phyloP scores from a whole-genome alignment of 2,329 filamentous ascomycete genomes.

The Aspergillus ruber region DNA sequence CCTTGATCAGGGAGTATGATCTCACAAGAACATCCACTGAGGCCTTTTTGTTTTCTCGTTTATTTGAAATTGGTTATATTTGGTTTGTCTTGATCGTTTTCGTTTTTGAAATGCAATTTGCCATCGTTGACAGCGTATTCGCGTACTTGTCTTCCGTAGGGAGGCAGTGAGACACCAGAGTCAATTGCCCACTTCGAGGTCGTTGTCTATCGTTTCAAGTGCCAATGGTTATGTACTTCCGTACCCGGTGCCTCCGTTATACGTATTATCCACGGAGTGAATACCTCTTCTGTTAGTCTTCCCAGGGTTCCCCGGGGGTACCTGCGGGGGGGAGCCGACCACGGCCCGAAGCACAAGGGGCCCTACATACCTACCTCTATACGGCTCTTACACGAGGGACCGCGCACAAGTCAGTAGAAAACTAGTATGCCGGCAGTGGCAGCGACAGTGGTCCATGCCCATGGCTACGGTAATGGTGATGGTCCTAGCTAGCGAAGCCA shows the following conservation, averaged over 20 bases:
- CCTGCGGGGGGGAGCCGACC: too few species aligned
- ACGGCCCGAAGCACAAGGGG: too few species aligned
- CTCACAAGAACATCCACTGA: constrained; percentile 38
- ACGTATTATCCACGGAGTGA: too few species aligned
- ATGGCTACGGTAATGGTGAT: background rate
- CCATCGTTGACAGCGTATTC: too few species aligned
- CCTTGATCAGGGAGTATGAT: constrained; percentile 28
- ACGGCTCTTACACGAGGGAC: too few species aligned
- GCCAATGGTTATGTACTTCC: background rate
- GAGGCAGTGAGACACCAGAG: background rate
- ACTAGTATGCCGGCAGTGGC: too few species aligned
- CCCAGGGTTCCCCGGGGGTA: too few species aligned
- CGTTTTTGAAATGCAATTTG: background rate
- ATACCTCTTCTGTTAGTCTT: too few species aligned
- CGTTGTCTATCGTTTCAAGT: background rate
- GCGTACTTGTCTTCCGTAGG: background rate
- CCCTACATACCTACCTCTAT: too few species aligned
- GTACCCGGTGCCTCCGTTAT: background rate
- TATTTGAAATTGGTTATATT: background rate
- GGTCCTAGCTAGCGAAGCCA: too few species aligned
- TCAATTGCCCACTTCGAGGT: background rate
- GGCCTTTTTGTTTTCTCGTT: constrained; percentile 18
- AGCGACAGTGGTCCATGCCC: background rate
- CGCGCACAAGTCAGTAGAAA: too few species aligned
- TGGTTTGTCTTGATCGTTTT: background rate